Conservation (phyloP, 345 rosid species). For the Eucalyptus erythrocorys region DNA sequence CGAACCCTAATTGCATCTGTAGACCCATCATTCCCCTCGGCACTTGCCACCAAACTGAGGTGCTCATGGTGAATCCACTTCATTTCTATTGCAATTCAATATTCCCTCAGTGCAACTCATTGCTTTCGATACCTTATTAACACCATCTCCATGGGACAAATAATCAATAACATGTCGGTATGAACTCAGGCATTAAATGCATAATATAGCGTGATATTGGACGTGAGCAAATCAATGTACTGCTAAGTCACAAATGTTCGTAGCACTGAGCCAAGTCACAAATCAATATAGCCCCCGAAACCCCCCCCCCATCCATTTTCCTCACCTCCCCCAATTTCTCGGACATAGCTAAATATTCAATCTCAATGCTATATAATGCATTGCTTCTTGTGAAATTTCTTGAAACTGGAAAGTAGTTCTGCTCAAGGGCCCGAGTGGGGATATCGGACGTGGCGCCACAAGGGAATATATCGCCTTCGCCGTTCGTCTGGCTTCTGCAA, state of each 20-base stretch:
- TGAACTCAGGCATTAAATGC: not conserved
- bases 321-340: not conserved
- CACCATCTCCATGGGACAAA: not conserved
- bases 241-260: too few relatives aligned
- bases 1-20: accelerated
- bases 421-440: conserved; percentile 31
- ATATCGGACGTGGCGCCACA: conserved; percentile 51
- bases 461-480: conserved; percentile 41
- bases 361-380: not conserved
- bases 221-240: too few relatives aligned
- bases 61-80: not conserved
- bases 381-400: not conserved
- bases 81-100: not conserved
- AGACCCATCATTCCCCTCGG: not conserved
- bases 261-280: not conserved
- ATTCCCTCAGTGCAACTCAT: not conserved
- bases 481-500: conserved; percentile 23
- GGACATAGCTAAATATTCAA: not conserved
- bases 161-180: not conserved
- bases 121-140: not conserved
- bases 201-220: too few relatives aligned
- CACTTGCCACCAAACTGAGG: not conserved
- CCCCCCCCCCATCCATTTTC: not conserved
- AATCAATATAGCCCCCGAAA: not conserved
- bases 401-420: not conserved